These are phyloP conservation scores for Lactifluus piperatus DNA, from an alignment of 768 basidiomycete species.

Conservation along the genomic window DNA sequence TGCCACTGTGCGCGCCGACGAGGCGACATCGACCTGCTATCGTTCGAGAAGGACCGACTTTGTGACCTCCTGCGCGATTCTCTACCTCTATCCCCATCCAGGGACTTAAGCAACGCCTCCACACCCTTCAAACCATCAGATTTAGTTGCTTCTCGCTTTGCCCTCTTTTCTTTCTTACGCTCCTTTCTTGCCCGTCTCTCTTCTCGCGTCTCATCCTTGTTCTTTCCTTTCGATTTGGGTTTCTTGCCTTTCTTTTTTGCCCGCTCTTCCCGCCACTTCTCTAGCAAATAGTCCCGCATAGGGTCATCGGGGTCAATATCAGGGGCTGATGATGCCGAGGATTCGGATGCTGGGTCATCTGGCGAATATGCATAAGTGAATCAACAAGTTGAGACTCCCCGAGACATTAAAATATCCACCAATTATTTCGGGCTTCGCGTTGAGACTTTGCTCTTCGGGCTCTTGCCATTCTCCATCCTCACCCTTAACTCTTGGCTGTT, in stretches of 20 bases:
- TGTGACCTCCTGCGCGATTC: neutral
- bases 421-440: slow-evolving; percentile 72
- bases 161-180: slow-evolving; percentile 61
- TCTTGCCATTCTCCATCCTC: slow-evolving; percentile 84
- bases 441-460: slow-evolving; percentile 75
- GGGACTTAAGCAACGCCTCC: slow-evolving; percentile 50
- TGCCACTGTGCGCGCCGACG: neutral
- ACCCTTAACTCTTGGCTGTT: slow-evolving; percentile 70
- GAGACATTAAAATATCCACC: slow-evolving; percentile 43
- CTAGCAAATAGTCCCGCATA: slow-evolving; percentile 87
- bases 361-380: neutral
- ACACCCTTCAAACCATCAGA: slow-evolving; percentile 59
- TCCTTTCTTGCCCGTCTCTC: slow-evolving; percentile 71
- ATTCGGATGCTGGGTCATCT: slow-evolving; percentile 55
- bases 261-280: slow-evolving; percentile 65
- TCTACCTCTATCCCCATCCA: slow-evolving; percentile 28
- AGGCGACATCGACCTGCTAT: neutral
- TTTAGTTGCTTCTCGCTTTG: slow-evolving; percentile 40
- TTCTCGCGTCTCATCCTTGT: slow-evolving; percentile 71
- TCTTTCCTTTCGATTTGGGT: slow-evolving; percentile 44
- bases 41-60: neutral
- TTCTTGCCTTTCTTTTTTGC: slow-evolving; percentile 52
- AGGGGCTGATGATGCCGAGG: slow-evolving; percentile 52
- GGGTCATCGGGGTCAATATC: slow-evolving; percentile 94
- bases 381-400: neutral